Base-by-base conservation (phyloP, 2,329 filamentous ascomycete genomes). In the Coniochaeta ligniaria region DNA sequence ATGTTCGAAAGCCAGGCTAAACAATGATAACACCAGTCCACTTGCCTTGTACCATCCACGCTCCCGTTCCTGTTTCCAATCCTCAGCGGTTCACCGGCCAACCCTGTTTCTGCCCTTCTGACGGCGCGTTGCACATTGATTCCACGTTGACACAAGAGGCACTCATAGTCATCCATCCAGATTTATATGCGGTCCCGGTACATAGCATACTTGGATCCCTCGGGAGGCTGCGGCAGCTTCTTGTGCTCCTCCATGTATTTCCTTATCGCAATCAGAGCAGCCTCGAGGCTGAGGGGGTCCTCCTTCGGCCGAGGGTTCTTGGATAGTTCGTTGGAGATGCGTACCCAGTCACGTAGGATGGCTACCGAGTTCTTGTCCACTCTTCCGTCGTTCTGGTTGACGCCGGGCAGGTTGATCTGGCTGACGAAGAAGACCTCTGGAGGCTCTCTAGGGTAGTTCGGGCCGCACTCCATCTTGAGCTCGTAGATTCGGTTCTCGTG, bases 401-500 rank as follows among this genome's bases (percentile, higher is more conserved):
- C 95, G 70, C 94, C 96, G 28, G 95, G 95, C n/a, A 98, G 84
- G 78, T 98, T 97, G 78, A 99, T 89, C 76, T 92, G 90, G 70
- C 90, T 96, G 69, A 95, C 87, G 76, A 99, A 99, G 71, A 94
- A 88, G 70, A 99, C 91, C 58, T 89, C 87, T 0, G 95, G 95
- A 54, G 95, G 95, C 64, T 85, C 80, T 73, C 96, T 92, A 59
- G 95, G 95, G 75, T 99, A 99, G 61, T 90, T 81, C 57, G 87
- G 82, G 64, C 92, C 93, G 79, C 95, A 99, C 79, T 96, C 89
- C 80, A 99, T 96, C 77, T 94, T 96, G 70, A 99, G 84, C 68
- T 92, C 96, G 83, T 99, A 99, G 79, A 99, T 99, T 71, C 95
- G 90, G 78, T 99, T 99, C 82, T 99, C 95, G 74, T 98, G 94